Evolutionary conservation across 768 basidiomycete genomes (phyloP).

Genomic region (Pulveroboletus sp.): DNA sequence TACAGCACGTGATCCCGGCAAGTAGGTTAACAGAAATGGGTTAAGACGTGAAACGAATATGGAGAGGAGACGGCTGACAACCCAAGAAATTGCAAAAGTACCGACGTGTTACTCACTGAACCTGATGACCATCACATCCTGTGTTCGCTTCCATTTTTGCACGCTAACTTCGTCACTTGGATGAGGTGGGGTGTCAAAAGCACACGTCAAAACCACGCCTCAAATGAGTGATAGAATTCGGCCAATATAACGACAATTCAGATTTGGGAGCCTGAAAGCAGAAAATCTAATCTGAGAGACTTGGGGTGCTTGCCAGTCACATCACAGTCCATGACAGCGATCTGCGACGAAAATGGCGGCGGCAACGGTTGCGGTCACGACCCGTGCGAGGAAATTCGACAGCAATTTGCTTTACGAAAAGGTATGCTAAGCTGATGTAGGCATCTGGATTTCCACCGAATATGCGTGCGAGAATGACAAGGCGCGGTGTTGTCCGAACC

Average conservation of each 20-base stretch:
- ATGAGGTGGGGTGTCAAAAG: slow-evolving; percentile 12
- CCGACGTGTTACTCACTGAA: slow-evolving; percentile 12
- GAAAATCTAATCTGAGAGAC: slow-evolving; percentile 17
- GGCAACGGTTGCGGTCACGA: slow-evolving; percentile 6
- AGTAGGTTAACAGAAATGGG: slow-evolving; percentile 20
- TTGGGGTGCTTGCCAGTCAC: slow-evolving; percentile 1
- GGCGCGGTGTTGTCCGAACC: slow-evolving; percentile 10
- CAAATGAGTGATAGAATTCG: slow-evolving; percentile 1
- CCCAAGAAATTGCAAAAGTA: slow-evolving; percentile 6
- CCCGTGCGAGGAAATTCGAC: not conserved
- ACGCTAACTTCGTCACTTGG: slow-evolving; percentile 9
- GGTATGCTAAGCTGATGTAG: slow-evolving; percentile 13
- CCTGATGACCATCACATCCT: slow-evolving; percentile 4
- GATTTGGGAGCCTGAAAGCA: slow-evolving; percentile 14
- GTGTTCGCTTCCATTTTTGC: slow-evolving; percentile 23
- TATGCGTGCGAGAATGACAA: slow-evolving; percentile 14
- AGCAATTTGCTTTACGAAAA: slow-evolving; percentile 16
- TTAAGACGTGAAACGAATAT: slow-evolving; percentile 24
- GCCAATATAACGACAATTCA: slow-evolving; percentile 12
- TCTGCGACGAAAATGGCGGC: slow-evolving; percentile 15
- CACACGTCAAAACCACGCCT: slow-evolving; percentile 3
- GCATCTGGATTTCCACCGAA: slow-evolving; percentile 11
- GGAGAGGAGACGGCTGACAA: slow-evolving; percentile 16
- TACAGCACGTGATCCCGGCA: slow-evolving; percentile 26
- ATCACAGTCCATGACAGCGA: not conserved